Conservation (phyloP, 768 basidiomycete genomes). For the Trametes gibbosa region DNA sequence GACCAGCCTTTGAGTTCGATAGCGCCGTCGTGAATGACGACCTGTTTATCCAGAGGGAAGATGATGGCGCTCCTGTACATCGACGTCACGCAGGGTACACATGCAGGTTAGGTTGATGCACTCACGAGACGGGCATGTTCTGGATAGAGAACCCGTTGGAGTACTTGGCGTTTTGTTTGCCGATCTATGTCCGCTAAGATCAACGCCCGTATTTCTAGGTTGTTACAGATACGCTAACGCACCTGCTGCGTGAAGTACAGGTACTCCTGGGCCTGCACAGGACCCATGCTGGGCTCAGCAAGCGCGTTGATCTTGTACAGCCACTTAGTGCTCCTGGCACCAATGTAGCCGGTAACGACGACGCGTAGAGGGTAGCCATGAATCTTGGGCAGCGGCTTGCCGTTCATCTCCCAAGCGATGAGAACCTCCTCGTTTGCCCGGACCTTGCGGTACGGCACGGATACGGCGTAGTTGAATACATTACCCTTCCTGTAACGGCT, state of each 20-base stretch:
- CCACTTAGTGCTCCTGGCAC: slow-evolving; percentile 55
- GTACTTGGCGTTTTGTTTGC: slow-evolving; percentile 51
- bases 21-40: slow-evolving; percentile 47
- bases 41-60: slow-evolving; percentile 41
- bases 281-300: slow-evolving; percentile 46
- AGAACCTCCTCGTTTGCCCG: slow-evolving; percentile 46
- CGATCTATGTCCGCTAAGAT: slow-evolving; percentile 33
- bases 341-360: slow-evolving; percentile 53
- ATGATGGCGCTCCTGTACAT: slow-evolving; percentile 47
- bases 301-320: slow-evolving; percentile 51
- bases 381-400: slow-evolving; percentile 46
- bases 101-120: slow-evolving; percentile 2
- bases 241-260: slow-evolving; percentile 51
- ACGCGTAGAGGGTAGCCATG: slow-evolving; percentile 51
- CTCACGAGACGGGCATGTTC: slow-evolving; percentile 58
- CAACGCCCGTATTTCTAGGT: background rate
- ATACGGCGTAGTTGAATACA: slow-evolving; percentile 45
- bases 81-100: background rate
- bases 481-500: slow-evolving; percentile 31
- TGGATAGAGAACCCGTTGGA: slow-evolving; percentile 57
- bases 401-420: slow-evolving; percentile 55
- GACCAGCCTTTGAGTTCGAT: slow-evolving; percentile 38
- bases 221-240: background rate
- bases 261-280: slow-evolving; percentile 53
- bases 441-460: slow-evolving; percentile 49